Conservation (phyloP, 306 rosid genomes). For the Vicia villosa region DNA sequence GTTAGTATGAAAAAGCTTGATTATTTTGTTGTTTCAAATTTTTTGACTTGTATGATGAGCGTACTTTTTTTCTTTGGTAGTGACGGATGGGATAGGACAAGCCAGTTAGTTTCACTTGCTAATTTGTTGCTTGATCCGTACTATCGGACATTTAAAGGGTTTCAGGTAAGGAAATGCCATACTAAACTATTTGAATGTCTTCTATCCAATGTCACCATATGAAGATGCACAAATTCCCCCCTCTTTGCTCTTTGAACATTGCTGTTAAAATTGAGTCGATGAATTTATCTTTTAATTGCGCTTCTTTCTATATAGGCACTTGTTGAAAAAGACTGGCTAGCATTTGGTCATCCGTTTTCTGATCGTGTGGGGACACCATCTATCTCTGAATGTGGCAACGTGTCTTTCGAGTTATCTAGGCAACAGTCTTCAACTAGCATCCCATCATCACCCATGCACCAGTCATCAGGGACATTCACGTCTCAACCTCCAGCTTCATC, state of each 20-base stretch:
- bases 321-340: conserved; percentile 96
- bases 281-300: conserved; percentile 31
- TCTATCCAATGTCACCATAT: conserved; percentile 4
- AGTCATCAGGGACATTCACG: conserved; percentile 63
- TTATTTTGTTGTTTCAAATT: background rate
- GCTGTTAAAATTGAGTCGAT: conserved; percentile 4
- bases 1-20: no score
- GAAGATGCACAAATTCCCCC: conserved; percentile 2
- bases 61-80: conserved; percentile 46
- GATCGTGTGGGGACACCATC: conserved; percentile 81
- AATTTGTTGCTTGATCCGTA: conserved; percentile 92
- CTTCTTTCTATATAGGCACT: conserved; percentile 68
- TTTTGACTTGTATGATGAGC: background rate
- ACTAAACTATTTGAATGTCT: conserved; percentile 29
- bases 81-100: conserved; percentile 99
- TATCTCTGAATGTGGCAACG: conserved; percentile 55
- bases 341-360: conserved; percentile 95
- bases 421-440: conserved; percentile 67
- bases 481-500: conserved; percentile 63
- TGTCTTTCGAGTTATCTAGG: conserved; percentile 74
- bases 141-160: conserved; percentile 85
- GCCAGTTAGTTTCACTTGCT: conserved; percentile 92
- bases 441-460: conserved; percentile 73
- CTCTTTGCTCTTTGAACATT: conserved; percentile 13
- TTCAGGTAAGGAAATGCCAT: conserved; percentile 69